Percentiles rank a stretch among this genome's conserved stretches.
These are phyloP conservation scores for Pestalotiopsis fici DNA, from an alignment of 2,329 filamentous ascomycete genomes.

Conservation along the genomic window DNA sequence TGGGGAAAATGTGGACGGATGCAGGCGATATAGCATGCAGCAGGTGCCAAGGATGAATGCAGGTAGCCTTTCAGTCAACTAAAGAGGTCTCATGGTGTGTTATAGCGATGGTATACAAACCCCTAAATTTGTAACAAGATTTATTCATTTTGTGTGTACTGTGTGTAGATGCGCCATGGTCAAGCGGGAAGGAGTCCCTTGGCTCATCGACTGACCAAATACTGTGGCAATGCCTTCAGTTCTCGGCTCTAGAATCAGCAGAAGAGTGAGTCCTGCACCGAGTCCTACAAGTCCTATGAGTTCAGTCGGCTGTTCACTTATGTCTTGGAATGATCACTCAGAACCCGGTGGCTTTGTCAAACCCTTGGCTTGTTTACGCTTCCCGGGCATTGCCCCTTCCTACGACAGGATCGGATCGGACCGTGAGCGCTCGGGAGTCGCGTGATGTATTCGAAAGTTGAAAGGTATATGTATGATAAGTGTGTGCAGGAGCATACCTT, in stretches of 20 bases:
- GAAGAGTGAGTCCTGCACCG: conserved; percentile 16
- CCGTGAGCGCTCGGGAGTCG: neutral
- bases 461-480: neutral
- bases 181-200: no score
- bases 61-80: neutral
- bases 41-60: neutral
- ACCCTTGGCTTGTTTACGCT: conserved; percentile 14
- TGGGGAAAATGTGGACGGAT: conserved; percentile 1
- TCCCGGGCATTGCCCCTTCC: neutral
- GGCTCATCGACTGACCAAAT: no score
- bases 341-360: conserved; percentile 15
- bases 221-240: no score
- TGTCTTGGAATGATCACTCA: conserved; percentile 21
- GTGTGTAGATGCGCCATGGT: no score
- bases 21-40: neutral
- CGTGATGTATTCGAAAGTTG: neutral
- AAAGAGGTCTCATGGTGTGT: no score
- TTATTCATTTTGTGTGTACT: no score
- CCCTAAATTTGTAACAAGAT: neutral
- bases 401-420: conserved; percentile 5
- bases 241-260: neutral
- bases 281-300: conserved; percentile 11
- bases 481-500: neutral
- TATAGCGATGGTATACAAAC: neutral
- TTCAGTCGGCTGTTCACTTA: neutral